Base-by-base conservation (phyloP, 192 early-diverging fungal species). In the Backusella luteola region DNA sequence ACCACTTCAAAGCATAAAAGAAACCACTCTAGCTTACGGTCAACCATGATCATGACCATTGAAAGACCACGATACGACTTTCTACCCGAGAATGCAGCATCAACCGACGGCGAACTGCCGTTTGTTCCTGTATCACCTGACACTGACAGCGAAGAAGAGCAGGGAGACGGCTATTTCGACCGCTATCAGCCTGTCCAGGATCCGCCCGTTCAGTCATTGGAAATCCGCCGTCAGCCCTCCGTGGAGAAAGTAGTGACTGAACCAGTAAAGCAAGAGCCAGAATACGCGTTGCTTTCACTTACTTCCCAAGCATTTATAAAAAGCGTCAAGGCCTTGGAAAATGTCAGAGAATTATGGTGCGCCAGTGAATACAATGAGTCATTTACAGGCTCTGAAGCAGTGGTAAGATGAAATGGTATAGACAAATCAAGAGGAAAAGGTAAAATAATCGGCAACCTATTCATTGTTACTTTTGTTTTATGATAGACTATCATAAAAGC, bases 341-440 rank as follows among this genome's bases (percentile, higher is more conserved):
- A 70, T 15, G 63, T 63, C 23, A 67, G 80, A 41, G 73, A 77
- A 56, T 38, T 81, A 32, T 77, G 74, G 49, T 73, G 59, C 44
- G 66, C 76, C 0, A 66, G 35, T 68, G 76, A 81, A 41, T 75
- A 81, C 38, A 77, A 73, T 34, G 66, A 67, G 9, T 78, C 76
- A 38, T 81, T 81, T 59, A 81, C 72, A 32, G 76, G 80, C 8
- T 34, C 77, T 34, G 80, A 81, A 71, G 80, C 80, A 17, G 73
- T 81, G 53, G 53, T 59, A 59, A 59, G 53, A 59, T 0, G 53
- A 59, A 49, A 49, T 19, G n/a, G 53, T 59, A 19, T 59, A 26
- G 2, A 26, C 53, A 59, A 59, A 21, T 6, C 52, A 53, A n/a
- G 53, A 26, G 1, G 53, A 26, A 59, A 59, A 12, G 19, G 17